These are phyloP conservation scores for Xylaria curta DNA, from an alignment of 495 filamentous ascomycete species.

Conservation along the genomic window DNA sequence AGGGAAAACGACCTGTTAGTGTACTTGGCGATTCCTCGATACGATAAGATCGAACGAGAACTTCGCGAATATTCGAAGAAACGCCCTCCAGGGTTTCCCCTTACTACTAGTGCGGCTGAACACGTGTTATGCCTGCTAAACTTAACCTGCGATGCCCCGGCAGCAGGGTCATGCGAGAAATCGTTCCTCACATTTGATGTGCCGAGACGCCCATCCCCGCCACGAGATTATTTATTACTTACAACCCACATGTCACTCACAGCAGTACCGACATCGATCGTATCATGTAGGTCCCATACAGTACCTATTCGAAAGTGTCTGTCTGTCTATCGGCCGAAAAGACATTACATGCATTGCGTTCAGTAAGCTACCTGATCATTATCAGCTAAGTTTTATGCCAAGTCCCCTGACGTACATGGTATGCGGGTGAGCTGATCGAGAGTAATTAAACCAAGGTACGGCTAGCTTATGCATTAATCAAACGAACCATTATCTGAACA, in stretches of 20 bases:
- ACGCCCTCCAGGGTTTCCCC: not conserved
- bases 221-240: not conserved
- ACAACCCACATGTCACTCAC: not conserved
- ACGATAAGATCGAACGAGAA: not conserved
- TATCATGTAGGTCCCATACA: conserved; percentile 6
- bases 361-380: not conserved
- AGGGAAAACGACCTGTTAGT: not conserved
- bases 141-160: not conserved
- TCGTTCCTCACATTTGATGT: conserved; percentile 8
- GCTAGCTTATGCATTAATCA: conserved; percentile 1
- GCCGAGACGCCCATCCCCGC: not conserved
- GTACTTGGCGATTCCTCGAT: not conserved
- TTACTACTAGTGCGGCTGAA: conserved; percentile 16
- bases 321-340: not conserved
- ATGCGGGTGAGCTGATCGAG: not conserved
- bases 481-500: not conserved
- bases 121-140: conserved; percentile 17
- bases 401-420: not conserved
- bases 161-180: conserved; percentile 1
- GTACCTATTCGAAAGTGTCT: not conserved
- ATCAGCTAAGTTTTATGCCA: not conserved
- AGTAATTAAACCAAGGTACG: not conserved
- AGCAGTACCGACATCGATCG: not conserved
- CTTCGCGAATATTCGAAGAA: not conserved
- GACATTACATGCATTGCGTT: not conserved